phyloP scores from a whole-genome alignment of 2,329 filamentous ascomycete species.

The Xylariales sp. region DNA sequence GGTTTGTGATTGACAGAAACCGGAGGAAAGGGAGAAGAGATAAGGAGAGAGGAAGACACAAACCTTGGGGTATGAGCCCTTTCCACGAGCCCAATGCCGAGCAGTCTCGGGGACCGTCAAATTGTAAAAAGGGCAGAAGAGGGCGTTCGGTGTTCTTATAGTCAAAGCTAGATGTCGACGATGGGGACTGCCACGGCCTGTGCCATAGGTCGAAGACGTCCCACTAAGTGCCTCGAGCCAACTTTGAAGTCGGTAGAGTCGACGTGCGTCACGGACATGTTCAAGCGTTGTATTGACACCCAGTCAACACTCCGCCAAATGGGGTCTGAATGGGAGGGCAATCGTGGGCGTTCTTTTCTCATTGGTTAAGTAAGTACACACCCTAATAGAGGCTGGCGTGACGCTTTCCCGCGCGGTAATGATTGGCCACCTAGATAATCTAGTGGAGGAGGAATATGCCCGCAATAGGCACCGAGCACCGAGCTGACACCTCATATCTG shows the following conservation, averaged over 20 bases:
- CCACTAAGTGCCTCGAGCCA: constrained; percentile 2
- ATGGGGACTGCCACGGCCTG: constrained; percentile 6
- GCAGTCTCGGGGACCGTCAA: background rate
- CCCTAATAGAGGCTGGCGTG: constrained; percentile 11
- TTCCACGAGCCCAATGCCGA: background rate
- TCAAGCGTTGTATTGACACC: constrained; percentile 3
- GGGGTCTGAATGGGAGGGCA: constrained; percentile 6
- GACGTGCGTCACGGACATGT: background rate
- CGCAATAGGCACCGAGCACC: constrained; percentile 12
- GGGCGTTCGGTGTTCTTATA: constrained; percentile 16
- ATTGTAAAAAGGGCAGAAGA: background rate
- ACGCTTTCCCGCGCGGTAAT: constrained; percentile 9
- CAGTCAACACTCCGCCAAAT: background rate
- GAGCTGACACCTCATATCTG: constrained; percentile 14
- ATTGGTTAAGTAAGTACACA: constrained; percentile 4
- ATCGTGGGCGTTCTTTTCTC: background rate
- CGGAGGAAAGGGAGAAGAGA: background rate
- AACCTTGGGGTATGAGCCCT: background rate
- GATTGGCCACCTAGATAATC: constrained; percentile 9
- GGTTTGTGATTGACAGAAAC: background rate
- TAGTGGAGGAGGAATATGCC: background rate
- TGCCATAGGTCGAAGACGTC: background rate
- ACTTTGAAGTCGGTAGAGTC: background rate
- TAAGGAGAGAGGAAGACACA: background rate
- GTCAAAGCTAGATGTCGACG: constrained; percentile 3